phyloP scores from a whole-genome alignment of 1,284 basidiomycete genomes.

The Ganoderma lingzhi region DNA sequence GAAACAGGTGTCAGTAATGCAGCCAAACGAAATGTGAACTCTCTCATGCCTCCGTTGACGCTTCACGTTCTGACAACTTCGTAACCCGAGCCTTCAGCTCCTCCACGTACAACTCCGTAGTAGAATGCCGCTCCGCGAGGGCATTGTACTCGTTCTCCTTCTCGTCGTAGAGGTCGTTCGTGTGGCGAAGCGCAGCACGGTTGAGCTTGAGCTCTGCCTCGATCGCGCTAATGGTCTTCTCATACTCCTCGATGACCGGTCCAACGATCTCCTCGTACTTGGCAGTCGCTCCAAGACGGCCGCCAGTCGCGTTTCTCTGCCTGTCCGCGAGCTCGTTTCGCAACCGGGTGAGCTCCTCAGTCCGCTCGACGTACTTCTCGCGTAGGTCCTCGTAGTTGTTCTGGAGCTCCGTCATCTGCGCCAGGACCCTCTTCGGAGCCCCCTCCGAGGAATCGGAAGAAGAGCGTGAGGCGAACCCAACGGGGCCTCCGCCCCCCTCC shows the following conservation, averaged over 20 bases:
- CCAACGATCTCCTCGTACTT: conserved; percentile 97
- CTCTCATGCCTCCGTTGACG: conserved; percentile 82
- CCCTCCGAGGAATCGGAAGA: conserved; percentile 49
- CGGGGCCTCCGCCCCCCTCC: conserved; percentile 57
- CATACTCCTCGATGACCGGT: conserved; percentile 98
- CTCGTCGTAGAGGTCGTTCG: conserved; percentile 92
- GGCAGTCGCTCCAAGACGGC: conserved; percentile 72
- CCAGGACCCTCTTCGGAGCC: conserved; percentile 74
- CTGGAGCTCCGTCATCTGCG: conserved; percentile 81
- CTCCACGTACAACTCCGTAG: conserved; percentile 86
- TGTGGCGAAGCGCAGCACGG: conserved; percentile 87
- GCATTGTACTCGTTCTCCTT: conserved; percentile 82
- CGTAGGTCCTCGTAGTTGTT: conserved; percentile 86
- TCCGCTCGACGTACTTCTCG: conserved; percentile 86
- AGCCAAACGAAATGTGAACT: conserved; percentile 12
- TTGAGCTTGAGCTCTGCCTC: conserved; percentile 94
- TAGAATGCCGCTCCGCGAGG: conserved; percentile 72
- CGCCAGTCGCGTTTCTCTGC: conserved; percentile 59
- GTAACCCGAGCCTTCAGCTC: conserved; percentile 84
- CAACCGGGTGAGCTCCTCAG: conserved; percentile 85
- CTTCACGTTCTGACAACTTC: conserved; percentile 89
- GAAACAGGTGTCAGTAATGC: conserved; percentile 24
- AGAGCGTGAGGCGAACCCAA: conserved; percentile 29
- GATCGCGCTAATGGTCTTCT: conserved; percentile 95
- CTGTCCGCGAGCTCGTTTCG: conserved; percentile 80